Base-by-base conservation (phyloP, 108 stramenopile genomes). In the Parietichytrium sp. region DNA sequence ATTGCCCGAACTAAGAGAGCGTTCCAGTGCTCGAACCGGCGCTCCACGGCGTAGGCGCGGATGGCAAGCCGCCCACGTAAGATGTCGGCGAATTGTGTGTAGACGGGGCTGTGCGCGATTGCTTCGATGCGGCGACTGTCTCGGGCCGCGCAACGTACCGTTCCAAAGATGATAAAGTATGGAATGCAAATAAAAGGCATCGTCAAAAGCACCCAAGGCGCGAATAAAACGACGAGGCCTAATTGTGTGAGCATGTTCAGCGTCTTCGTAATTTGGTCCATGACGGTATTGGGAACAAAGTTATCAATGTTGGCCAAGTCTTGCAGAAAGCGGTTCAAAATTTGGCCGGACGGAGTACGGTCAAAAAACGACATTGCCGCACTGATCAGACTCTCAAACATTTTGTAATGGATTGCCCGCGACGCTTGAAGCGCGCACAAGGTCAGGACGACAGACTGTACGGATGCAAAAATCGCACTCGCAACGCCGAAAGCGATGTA, bases 321-420 rank as follows among this genome's bases (percentile, higher is more conserved):
- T 27, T n/a, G n/a, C 23, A 82, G 54, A 78, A 89, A 87, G 23
- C 95, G 83, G 85, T 94, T 94, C 49, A 94, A 82, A 23, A 96
- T 91, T 49, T 94, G 89, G 2, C 96, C 96, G 4, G 93, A 54
- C 3, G 96, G 96, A 53, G 95, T 95, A 25, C 91, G 92, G 85
- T 95, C 94, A 80, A 95, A 97, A 82, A 93, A 97, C 23, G 86
- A 82, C 52, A 94, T 93, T 54, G 89, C 92, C 15, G 95, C 92
- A 54, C 93, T 77, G 10, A 97, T 87, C 10, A 97, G 92, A 29
- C 90, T 82, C 36, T 86, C 80, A 0, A 93, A 85, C 94, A 94
- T 94, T 27, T 84, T 72, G 79, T 94, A 90, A 80, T 95, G 95
- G 29, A 95, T 86, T 13, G 49, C 78, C 81, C 88, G 88, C 3